A percentile compares a stretch with the other conserved stretches of the same genome.
phyloP scores from a whole-genome alignment of 1,284 basidiomycete genomes.

The Melampsora abietis-canadensis region DNA sequence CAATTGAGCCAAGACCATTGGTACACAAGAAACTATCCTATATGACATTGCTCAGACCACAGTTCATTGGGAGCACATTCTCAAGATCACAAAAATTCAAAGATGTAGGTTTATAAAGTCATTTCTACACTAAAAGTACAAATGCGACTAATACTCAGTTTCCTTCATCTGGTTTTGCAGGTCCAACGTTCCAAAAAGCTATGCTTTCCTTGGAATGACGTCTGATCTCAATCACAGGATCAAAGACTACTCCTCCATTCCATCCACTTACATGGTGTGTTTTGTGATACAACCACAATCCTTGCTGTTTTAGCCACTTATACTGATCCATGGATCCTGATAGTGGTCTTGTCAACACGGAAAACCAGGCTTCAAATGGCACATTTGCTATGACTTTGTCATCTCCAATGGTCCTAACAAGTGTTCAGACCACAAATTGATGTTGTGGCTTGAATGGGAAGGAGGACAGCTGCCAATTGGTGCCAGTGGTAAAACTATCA shows the following conservation, averaged over 20 bases:
- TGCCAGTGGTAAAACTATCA: not conserved
- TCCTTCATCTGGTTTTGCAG: not conserved
- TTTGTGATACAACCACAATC: not conserved
- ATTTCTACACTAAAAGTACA: not conserved
- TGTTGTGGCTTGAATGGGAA: conserved; percentile 3
- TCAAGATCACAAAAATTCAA: not conserved
- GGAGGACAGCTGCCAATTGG: conserved; percentile 1
- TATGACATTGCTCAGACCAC: not conserved
- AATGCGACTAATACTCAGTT: not conserved
- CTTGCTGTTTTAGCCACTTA: not conserved
- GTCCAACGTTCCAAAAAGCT: not conserved
- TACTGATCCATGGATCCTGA: not conserved
- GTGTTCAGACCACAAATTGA: not conserved
- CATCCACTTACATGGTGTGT: not conserved
- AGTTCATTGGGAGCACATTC: not conserved
- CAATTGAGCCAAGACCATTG: not conserved
- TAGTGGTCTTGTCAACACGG: not conserved
- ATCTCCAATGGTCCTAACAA: not conserved
- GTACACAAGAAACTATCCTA: not conserved
- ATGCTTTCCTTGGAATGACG: conserved; percentile 6
- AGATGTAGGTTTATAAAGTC: not conserved
- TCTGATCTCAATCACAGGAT: not conserved
- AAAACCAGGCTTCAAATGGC: not conserved
- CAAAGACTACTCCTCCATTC: not conserved
- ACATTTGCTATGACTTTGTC: conserved; percentile 1